A percentile compares a stretch with the other conserved stretches of the same genome.
These are phyloP conservation scores for Acacia concinna DNA, from an alignment of 331 rosid species.

Conservation along the genomic window DNA sequence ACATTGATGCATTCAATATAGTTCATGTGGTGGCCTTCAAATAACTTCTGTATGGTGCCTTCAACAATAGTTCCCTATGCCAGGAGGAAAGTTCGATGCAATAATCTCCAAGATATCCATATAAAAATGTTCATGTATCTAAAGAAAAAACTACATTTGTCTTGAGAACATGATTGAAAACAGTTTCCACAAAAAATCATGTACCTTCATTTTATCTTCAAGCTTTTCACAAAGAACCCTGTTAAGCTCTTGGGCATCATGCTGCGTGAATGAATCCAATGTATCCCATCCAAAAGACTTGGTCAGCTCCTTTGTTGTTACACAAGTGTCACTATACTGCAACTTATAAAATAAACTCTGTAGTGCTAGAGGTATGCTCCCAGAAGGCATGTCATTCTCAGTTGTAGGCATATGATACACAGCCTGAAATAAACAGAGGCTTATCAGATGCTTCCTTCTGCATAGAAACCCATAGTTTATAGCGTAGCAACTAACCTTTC, in stretches of 20 bases:
- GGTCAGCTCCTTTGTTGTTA: constrained; percentile 89
- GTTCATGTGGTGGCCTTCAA: constrained; percentile 66
- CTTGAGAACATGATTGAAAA: constrained; percentile 2
- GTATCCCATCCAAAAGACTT: constrained; percentile 98
- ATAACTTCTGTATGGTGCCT: constrained; percentile 53
- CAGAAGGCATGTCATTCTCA: constrained; percentile 92
- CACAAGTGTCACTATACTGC: constrained; percentile 80
- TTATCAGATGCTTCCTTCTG: constrained; percentile 30
- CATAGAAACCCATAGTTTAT: constrained; percentile 1
- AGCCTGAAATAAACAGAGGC: constrained; percentile 53
- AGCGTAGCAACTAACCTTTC: constrained; percentile 61
- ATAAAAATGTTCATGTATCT: constrained; percentile 8
- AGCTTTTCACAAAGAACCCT: constrained; percentile 93
- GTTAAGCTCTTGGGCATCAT: constrained; percentile 95
- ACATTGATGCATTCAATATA: constrained; percentile 56
- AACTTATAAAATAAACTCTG: constrained; percentile 84
- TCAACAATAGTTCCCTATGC: constrained; percentile 58
- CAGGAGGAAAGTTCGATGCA: constrained; percentile 31
- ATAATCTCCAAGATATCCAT: constrained; percentile 11
- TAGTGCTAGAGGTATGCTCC: constrained; percentile 89
- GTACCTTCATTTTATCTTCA: constrained; percentile 96
- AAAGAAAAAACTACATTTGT: constrained; percentile 19
- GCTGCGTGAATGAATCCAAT: constrained; percentile 92
- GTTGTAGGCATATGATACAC: constrained; percentile 98
- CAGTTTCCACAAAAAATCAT: constrained; percentile 7